Conservation (phyloP, 768 basidiomycete genomes). For the Auricularia auricula-judae region DNA sequence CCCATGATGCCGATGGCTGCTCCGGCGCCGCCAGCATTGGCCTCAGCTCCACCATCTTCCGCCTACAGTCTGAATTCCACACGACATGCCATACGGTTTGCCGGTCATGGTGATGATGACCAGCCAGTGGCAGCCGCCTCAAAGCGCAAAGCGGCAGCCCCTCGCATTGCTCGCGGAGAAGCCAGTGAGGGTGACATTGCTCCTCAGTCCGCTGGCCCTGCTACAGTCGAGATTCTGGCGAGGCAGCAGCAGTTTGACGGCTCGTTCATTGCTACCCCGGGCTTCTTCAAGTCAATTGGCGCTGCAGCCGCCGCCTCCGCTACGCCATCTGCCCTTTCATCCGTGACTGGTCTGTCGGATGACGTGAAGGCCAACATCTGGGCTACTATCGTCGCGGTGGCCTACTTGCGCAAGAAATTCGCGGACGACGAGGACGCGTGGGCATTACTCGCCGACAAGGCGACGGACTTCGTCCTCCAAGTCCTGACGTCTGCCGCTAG, state of each 20-base stretch:
- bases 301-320: background rate
- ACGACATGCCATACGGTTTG: background rate
- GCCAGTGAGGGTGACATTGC: no score
- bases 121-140: background rate
- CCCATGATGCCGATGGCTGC: background rate
- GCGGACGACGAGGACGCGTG: slow-evolving; percentile 29
- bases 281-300: background rate
- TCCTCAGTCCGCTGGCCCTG: background rate
- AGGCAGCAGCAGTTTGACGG: slow-evolving; percentile 6
- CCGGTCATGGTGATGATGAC: no score
- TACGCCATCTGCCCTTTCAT: background rate
- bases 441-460: slow-evolving; percentile 32
- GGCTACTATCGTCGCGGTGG: slow-evolving; percentile 39
- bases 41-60: background rate
- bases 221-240: background rate
- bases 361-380: slow-evolving; percentile 20
- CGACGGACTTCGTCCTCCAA: slow-evolving; percentile 24
- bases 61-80: background rate
- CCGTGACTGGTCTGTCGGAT: slow-evolving; percentile 12
- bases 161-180: background rate
- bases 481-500: background rate
- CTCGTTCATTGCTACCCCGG: background rate
- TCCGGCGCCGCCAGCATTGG: background rate
- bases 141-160: background rate
- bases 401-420: slow-evolving; percentile 32